Base-by-base conservation (phyloP, 192 early-diverging fungal genomes). In the Rhizophagus prolifer region DNA sequence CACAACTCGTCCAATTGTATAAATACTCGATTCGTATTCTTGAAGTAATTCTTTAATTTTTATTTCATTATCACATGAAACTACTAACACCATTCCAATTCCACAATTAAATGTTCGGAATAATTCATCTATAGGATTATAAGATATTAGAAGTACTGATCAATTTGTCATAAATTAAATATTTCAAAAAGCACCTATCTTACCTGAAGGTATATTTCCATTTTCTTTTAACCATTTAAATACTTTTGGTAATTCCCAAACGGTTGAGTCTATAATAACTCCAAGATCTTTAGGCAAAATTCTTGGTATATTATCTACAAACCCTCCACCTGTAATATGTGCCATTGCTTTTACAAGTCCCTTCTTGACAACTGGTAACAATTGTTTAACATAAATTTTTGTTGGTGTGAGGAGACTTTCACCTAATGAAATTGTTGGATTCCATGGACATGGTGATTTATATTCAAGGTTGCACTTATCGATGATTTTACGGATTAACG, bases 71-170 rank as follows among this genome's bases (percentile, higher is more conserved):
- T 84, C 88, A 28, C 77, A 62, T 50, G 88, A 88, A 13, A 95
- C 95, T 36, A 98, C 90, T 10, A 98, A 81, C 31, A 97, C 93
- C 97, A 99, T 98, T 72, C 98, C 98, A 76, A 99, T 94, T 76
- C 98, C 98, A 82, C 96, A 98, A 92, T 99, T 99, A 88, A 99
- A 99, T 0, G 98, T 98, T 65, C 98, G 90, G 9, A 95, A 91
- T 87, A 99, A 92, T 82, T 99, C 97, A 73, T 85, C 92, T 75
- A 82, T 75, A n/a, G 75, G 63, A 19, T 84, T 80, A 44, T 58
- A 58, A 74, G 21, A 38, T 68, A 21, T 38, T 41, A 9, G 36
- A 12, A 84, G 67, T 60, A 16, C 23, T 71, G 2, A 25, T 30
- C 28, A 19, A 8, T 38, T 34, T 12, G 10, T 44, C 2, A n/a